Evolutionary conservation across 2,329 filamentous ascomycete genomes (phyloP), one percentile per base, ranked within the genome.

Genomic region (Pyrenophora teres): DNA sequence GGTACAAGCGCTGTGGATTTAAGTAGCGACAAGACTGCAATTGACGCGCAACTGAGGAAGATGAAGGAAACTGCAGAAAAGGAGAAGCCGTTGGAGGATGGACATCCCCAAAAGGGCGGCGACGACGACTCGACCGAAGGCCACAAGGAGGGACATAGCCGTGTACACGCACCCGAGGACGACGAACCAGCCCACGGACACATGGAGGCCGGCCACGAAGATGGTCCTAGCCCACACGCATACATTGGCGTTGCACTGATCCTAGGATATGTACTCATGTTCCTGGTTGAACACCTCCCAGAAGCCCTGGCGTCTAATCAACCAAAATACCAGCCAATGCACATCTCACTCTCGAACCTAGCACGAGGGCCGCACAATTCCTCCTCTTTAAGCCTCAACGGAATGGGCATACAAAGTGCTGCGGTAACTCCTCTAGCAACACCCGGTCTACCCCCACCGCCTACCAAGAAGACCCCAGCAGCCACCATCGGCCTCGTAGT

Each of bases 241-340:
- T 94, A 90, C 75, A 89, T 99, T 52, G 94, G 94, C 4, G 81
- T 97, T 46, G 90, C 92, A 2, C 79, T 99, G 44, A 85, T 96
- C 48, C 78, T 90, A 13, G 94, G 94, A 10, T 99, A 97, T 74
- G 86, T 96, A 50, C 82, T 97, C 59, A 99, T 99, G 94, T 97
- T 96, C 70, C 83, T 99, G 18, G 88, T 99, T 67, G 93, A 99
- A 74, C 64, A 74, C 49, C 55, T 73, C 16, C 64, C 71, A 45
- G 50, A 72, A 60, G 66, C 71, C 8, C 52, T 74, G 7, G 56
- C 67, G 3, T 64, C 67, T 35, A 77, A 89, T 32, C 86, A 87
- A 64, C 77, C 83, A 16, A 80, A 83, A 32, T 86, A 87, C 12
- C 80, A 86, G 45, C 89, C 87, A 13, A 86, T 92, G 59, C 91